Evolutionary conservation across 163 green algal genomes (phyloP).

Genomic region (Scenedesmus sp.): DNA sequence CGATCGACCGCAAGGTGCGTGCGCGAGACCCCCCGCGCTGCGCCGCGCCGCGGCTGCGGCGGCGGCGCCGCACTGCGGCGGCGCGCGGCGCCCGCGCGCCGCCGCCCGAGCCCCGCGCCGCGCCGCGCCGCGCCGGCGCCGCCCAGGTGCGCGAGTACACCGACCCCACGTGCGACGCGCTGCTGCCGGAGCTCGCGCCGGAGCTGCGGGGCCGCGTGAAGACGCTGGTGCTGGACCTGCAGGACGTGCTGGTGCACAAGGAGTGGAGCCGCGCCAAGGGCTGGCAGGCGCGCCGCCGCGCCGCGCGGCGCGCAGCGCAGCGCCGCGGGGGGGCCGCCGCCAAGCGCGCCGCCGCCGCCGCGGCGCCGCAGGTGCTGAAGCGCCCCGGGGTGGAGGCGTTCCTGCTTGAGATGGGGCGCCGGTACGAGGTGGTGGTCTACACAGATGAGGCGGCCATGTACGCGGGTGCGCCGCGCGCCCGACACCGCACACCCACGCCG

Average conservation of each 20-base stretch:
- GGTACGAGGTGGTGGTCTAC: constrained; percentile 98
- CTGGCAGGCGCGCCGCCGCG: constrained; percentile 66
- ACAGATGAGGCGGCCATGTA: constrained; percentile 91
- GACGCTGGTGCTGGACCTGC: constrained; percentile 97
- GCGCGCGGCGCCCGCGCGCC: neutral
- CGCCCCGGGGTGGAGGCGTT: constrained; percentile 80
- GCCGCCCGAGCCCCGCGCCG: neutral
- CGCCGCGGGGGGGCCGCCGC: too few species aligned
- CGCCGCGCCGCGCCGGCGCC: neutral
- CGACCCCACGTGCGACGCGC: constrained; percentile 88
- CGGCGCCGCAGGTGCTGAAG: constrained; percentile 67
- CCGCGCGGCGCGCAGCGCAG: neutral
- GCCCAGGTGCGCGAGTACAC: constrained; percentile 72
- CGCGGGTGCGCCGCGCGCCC: too few species aligned
- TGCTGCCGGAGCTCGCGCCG: constrained; percentile 91
- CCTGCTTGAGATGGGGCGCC: constrained; percentile 82
- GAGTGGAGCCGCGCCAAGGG: constrained; percentile 92
- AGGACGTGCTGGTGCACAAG: constrained; percentile 92
- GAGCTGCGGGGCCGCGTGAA: constrained; percentile 69
- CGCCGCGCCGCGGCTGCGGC: neutral
- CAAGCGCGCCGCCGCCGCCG: neutral
- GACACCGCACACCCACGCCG: too few species aligned
- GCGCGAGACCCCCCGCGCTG: neutral
- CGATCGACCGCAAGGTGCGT: constrained; percentile 31
- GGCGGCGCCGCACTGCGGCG: neutral